A percentile compares a stretch with the other conserved stretches of the same genome.
These are phyloP conservation scores for Pseudogymnoascus sp. DNA, from an alignment of 2,329 filamentous ascomycete species.

Conservation along the genomic window DNA sequence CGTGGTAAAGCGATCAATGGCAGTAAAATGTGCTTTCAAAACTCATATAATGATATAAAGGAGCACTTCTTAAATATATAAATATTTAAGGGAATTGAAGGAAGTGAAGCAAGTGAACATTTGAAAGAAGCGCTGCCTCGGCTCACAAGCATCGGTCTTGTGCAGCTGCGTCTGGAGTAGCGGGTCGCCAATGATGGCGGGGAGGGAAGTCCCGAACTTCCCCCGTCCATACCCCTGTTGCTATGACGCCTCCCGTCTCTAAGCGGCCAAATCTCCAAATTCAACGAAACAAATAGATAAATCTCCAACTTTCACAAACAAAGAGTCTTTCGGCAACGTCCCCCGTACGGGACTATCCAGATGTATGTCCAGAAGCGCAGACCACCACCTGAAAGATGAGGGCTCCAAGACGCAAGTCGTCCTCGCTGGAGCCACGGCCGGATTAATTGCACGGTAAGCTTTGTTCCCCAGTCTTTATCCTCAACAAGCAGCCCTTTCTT, in stretches of 20 bases:
- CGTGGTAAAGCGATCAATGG: neutral
- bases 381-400: conserved; percentile 61
- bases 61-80: neutral
- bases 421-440: conserved; percentile 62
- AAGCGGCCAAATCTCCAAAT: conserved; percentile 8
- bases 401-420: conserved; percentile 61
- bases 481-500: neutral
- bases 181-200: conserved; percentile 4
- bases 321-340: neutral
- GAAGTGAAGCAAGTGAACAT: neutral
- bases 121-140: neutral
- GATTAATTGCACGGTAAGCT: conserved; percentile 73
- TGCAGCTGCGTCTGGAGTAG: conserved; percentile 3
- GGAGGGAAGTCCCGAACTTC: conserved; percentile 8
- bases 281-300: neutral
- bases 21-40: neutral
- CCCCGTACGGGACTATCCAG: conserved; percentile 24
- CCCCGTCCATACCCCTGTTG: conserved; percentile 1
- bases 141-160: neutral
- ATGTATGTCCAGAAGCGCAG: conserved; percentile 58
- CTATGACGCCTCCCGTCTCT: conserved; percentile 8
- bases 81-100: neutral
- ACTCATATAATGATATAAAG: neutral
- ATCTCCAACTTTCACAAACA: neutral
- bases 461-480: neutral